Base-by-base conservation (phyloP, 164 flowering plant species). In the Nelumbo lutea region DNA sequence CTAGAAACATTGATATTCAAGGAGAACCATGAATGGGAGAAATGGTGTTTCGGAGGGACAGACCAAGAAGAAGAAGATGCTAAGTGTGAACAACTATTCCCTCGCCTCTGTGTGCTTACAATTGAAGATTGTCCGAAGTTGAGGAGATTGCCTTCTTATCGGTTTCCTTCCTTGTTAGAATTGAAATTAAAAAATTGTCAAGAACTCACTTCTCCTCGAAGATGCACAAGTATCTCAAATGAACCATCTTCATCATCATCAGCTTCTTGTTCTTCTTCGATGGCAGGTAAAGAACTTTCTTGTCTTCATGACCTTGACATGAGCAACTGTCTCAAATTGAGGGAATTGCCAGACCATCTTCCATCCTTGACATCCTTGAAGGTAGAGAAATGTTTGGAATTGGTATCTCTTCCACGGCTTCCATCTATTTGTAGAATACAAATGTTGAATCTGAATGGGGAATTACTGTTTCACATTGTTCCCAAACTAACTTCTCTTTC, bases 261-360 rank as follows among this genome's bases (percentile, higher is more conserved):
- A 27, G 27, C 27, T 27, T 27, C 27, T 27, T 27, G 27, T 27
- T 27, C 27, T 27, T 27, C 27, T 27, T 27, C 27, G 27, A 27
- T 27, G 27, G 27, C 27, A 27, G 27, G 27, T 27, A 27, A 27
- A 27, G 27, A 27, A 27, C 27, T 27, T 27, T 27, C 61, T 59
- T 27, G 59, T 15, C 68, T 72, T 38, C 38, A 14, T 3, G 53
- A 72, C 66, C 74, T 72, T 42, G 62, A 48, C 15, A 61, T 72
- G 4, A 4, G 6, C 2, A 27, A 4, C 2, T 72, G 74, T 61
- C 70, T 65, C 45, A 65, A 65, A 46, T 40, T 72, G 13, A 62
- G 56, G 39, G 47, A 45, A 15, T 59, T 72, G 6, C 48, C 74
- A 1, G 27, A 61, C 42, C 15, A 41, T 38, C 59, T 72, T 65